Percentiles rank a stretch among this genome's conserved stretches.
phyloP scores from a whole-genome alignment of 2,329 filamentous ascomycete species.

The Scopulariopsis brevicaulis region DNA sequence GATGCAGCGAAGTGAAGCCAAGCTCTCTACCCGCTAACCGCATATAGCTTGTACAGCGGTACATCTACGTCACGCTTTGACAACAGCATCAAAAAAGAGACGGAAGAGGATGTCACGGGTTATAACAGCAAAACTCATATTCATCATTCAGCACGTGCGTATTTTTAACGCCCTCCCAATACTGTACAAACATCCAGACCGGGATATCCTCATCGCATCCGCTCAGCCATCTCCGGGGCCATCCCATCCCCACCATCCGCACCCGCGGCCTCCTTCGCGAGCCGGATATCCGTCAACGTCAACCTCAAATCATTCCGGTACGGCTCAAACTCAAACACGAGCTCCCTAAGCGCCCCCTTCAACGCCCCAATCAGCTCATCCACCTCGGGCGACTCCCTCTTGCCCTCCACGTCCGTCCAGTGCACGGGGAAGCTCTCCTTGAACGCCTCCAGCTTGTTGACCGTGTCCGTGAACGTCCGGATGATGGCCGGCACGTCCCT shows the following conservation, averaged over 20 bases:
- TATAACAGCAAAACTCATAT: background rate
- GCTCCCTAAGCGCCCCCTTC: slow-evolving; percentile 49
- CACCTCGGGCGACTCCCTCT: slow-evolving; percentile 51
- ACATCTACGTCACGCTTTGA: background rate
- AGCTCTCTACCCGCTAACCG: background rate
- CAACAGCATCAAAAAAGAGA: background rate
- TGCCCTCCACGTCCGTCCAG: slow-evolving; percentile 65
- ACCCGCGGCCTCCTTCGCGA: slow-evolving; percentile 56
- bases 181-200: background rate
- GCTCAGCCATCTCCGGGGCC: slow-evolving; percentile 18
- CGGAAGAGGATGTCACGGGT: too few species aligned
- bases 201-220: background rate
- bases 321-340: slow-evolving; percentile 62
- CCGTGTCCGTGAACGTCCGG: slow-evolving; percentile 57
- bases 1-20: background rate
- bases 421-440: slow-evolving; percentile 47
- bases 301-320: slow-evolving; percentile 64
- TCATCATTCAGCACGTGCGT: background rate
- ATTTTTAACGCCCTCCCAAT: background rate
- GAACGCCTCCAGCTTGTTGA: slow-evolving; percentile 60
- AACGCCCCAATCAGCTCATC: slow-evolving; percentile 56
- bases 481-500: slow-evolving; percentile 67
- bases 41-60: background rate
- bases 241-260: slow-evolving; percentile 8
- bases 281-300: slow-evolving; percentile 56